Percentiles rank a stretch among this genome's conserved stretches.
Evolutionary conservation across 2,329 filamentous ascomycete genomes (phyloP).

Genomic region (Venturia carpophila): DNA sequence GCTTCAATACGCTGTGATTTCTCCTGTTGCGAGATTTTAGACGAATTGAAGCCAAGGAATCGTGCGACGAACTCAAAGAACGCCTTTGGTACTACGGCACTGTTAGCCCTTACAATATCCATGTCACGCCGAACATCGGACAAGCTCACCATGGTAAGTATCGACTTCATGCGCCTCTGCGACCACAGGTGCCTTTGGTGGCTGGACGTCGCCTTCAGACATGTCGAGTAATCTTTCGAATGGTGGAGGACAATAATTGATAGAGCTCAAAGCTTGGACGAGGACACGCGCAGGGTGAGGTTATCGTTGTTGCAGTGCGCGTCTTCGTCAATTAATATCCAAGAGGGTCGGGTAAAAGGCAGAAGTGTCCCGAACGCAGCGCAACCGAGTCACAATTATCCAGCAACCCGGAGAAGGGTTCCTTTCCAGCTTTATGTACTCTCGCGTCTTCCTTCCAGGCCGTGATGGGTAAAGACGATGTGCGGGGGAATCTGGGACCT

Average conservation of each 20-base stretch:
- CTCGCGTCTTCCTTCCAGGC: not conserved
- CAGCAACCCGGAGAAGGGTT: not conserved
- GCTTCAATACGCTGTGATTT: not conserved
- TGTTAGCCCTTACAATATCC: not conserved
- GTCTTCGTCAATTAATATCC: constrained; percentile 6
- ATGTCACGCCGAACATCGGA: constrained; percentile 9
- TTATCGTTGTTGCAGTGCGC: not conserved
- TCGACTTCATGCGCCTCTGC: constrained; percentile 69
- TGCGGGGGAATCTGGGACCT: not conserved
- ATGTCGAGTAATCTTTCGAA: constrained; percentile 25
- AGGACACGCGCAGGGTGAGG: not conserved
- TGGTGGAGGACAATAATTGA: not conserved
- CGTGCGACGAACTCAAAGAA: constrained; percentile 15
- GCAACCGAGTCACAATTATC: not conserved
- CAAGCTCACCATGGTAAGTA: constrained; percentile 46
- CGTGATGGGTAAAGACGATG: constrained; percentile 6
- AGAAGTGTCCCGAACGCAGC: not conserved
- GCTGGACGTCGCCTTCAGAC: constrained; percentile 39
- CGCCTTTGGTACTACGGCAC: constrained; percentile 15
- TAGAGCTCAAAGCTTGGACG: not conserved
- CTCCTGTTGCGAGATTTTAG: not conserved
- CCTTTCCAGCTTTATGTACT: not conserved
- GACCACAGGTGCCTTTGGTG: constrained; percentile 49
- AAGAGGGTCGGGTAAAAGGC: not conserved
- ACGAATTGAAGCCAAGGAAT: not conserved